Evolutionary conservation across 2,329 filamentous ascomycete genomes (phyloP).

Genomic region (Botrytis tulipae): DNA sequence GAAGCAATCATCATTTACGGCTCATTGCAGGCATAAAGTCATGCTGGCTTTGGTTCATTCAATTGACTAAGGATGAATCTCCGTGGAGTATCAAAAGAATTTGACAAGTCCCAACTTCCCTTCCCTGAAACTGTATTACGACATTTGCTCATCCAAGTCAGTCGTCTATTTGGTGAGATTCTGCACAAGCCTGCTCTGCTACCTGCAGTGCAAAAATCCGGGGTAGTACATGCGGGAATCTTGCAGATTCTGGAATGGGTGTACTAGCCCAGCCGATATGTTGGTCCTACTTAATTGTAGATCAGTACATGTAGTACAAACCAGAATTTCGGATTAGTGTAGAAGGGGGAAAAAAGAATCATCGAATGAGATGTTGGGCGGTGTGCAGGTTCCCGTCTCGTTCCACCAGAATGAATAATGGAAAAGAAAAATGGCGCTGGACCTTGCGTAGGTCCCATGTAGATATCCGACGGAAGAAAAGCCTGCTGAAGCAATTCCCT

Average conservation of each 20-base stretch:
- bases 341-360: not conserved
- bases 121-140: not conserved
- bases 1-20: slow-evolving; percentile 19
- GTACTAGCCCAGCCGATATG: slow-evolving; percentile 6
- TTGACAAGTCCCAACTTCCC: slow-evolving; percentile 4
- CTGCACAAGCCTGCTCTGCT: slow-evolving; percentile 24
- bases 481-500: slow-evolving; percentile 18
- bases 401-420: slow-evolving; percentile 18
- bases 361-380: slow-evolving; percentile 16
- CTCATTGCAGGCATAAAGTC: slow-evolving; percentile 16
- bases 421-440: slow-evolving; percentile 13
- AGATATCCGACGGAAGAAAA: slow-evolving; percentile 21
- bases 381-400: slow-evolving; percentile 24
- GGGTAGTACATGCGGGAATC: slow-evolving; percentile 22
- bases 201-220: slow-evolving; percentile 22
- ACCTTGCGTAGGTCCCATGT: slow-evolving; percentile 18
- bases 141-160: slow-evolving; percentile 5
- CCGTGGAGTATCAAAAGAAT: not conserved
- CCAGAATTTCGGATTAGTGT: slow-evolving; percentile 18
- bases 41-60: slow-evolving; percentile 8
- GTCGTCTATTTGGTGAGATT: slow-evolving; percentile 23
- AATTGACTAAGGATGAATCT: slow-evolving; percentile 9
- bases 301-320: slow-evolving; percentile 16
- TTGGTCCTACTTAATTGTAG: slow-evolving; percentile 9
- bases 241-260: slow-evolving; percentile 25